Evolutionary conservation across 257 asterid species (phyloP).

Genomic region (Solanum verrucosum): DNA sequence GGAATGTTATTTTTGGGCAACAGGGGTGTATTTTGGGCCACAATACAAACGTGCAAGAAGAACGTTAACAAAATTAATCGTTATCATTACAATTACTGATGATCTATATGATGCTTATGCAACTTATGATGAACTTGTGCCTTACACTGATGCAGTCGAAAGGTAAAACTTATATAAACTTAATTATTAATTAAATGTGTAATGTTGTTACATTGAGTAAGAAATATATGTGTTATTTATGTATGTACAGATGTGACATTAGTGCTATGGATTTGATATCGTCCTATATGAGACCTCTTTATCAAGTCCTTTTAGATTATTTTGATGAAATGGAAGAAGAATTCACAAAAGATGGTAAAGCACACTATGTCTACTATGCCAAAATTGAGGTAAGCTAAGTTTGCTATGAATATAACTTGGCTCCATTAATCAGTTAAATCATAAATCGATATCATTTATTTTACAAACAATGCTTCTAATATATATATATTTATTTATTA

Average conservation of each 20-base stretch:
- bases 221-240: background rate
- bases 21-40: background rate
- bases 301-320: background rate
- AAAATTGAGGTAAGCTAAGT: background rate
- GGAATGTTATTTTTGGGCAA: background rate
- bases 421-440: too few species aligned
- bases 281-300: background rate
- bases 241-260: background rate
- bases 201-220: too few species aligned
- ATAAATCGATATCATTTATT: background rate
- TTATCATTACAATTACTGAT: background rate
- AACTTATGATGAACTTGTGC: background rate
- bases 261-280: background rate
- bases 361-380: background rate
- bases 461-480: background rate
- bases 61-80: background rate
- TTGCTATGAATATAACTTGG: too few species aligned
- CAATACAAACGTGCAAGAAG: background rate
- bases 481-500: too few species aligned
- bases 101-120: background rate
- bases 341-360: background rate
- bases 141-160: background rate
- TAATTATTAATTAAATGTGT: too few species aligned
- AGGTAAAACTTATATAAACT: background rate
- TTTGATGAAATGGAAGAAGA: background rate